Conservation (phyloP, 2,329 filamentous ascomycete genomes). For the Pyricularia grisea region DNA sequence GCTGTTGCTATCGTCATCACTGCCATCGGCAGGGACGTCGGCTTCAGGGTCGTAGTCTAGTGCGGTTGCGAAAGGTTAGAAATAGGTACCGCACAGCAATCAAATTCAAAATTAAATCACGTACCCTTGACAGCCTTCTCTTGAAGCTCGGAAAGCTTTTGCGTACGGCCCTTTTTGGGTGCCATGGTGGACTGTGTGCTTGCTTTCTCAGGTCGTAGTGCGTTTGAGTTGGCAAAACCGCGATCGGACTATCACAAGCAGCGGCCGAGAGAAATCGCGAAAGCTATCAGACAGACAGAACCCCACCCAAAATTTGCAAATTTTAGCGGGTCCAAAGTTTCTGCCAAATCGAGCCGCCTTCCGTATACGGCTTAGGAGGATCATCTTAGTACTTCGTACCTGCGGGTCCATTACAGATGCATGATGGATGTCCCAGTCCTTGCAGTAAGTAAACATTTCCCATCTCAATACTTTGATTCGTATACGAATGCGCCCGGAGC, state of each 20-base stretch:
- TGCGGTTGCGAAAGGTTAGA: background rate
- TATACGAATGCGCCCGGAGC: background rate
- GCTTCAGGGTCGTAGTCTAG: constrained; percentile 77
- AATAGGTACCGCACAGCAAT: background rate
- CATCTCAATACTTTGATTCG: background rate
- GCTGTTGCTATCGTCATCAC: constrained; percentile 29
- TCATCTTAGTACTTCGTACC: background rate
- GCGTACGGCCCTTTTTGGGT: constrained; percentile 41
- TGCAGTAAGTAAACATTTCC: background rate
- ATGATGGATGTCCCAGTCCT: background rate
- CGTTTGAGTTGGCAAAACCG: constrained; percentile 9
- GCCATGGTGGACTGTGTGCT: constrained; percentile 28
- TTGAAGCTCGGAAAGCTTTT: constrained; percentile 53
- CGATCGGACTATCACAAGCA: background rate
- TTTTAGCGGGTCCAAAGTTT: constrained; percentile 4
- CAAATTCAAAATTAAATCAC: background rate
- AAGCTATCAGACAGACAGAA: background rate
- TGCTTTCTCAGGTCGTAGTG: constrained; percentile 10
- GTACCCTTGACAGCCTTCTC: constrained; percentile 54
- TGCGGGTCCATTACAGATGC: background rate
- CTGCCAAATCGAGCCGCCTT: constrained; percentile 5
- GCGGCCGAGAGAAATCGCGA: constrained; percentile 6
- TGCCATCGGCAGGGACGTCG: constrained; percentile 42
- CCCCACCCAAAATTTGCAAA: constrained; percentile 7
- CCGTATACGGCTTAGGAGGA: background rate